Evolutionary conservation across 164 flowering plant genomes (phyloP), one percentile per base, ranked within the genome.

Genomic region (Nelumbo lutea): DNA sequence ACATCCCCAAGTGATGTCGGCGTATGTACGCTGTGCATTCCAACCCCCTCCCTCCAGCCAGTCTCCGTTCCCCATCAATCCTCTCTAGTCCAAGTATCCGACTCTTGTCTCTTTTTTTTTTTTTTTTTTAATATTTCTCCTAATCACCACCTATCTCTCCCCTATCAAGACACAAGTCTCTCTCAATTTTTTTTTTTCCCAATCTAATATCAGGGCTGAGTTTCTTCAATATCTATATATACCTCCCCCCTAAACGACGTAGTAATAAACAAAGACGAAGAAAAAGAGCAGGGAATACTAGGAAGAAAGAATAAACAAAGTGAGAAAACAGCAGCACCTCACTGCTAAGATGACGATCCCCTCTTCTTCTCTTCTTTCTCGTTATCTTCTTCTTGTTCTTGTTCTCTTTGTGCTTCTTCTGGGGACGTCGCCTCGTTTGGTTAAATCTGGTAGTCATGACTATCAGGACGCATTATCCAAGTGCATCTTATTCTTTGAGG

Each of bases 401-500:
- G 11, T 73, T 2, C 52, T 79, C 2, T 68, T 73, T 8, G 11
- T 72, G n/a, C 50, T 59, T 6, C 9, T 39, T 2, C n/a, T 61
- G 62, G 74, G 0, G 13, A 27, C 27, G 27, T 42, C 8, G 27
- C 0, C 27, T 27, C 27, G 27, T 27, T 27, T 13, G 0, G 66
- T 48, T 1, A 59, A 13, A 10, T 56, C 81, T 9, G 66, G 68
- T 42, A 46, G 50, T 68, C 97, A 83, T 59, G 87, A 94, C 64
- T 94, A 91, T 70, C 52, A 13, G 1, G 90, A 87, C 40, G 97
- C 97, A 72, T 81, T 94, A 63, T 77, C 93, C 9, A 94, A 94
- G 61, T 81, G 83, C 42, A 87, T 94, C 5, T 65, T 88, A n/a
- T 94, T 94, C 78, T 94, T 82, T 77, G 96, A 94, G 65, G 98